Evolutionary conservation across 148 eudicot species (phyloP).

Genomic region (Chenopodium quinoa): DNA sequence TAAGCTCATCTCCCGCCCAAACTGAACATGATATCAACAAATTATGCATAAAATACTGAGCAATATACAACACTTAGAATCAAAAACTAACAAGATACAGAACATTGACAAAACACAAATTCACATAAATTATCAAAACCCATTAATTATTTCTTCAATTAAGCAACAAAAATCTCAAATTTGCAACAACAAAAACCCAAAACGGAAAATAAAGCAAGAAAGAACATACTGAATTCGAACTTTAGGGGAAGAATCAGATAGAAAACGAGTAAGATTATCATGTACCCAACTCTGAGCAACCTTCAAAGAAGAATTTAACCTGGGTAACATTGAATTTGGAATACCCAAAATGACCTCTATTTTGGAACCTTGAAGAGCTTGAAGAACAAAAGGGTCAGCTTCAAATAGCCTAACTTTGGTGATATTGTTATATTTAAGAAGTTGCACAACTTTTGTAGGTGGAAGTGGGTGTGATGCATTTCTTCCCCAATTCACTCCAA

Average conservation of each 20-base stretch:
- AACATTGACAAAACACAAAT: neutral
- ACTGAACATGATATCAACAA: neutral
- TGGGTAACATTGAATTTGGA: slow-evolving; percentile 70
- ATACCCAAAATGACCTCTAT: slow-evolving; percentile 64
- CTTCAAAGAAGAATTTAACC: slow-evolving; percentile 58
- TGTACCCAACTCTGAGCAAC: slow-evolving; percentile 79
- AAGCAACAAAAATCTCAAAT: neutral
- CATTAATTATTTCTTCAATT: neutral
- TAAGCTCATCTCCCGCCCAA: neutral
- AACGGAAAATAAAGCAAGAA: neutral
- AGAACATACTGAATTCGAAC: slow-evolving; percentile 55
- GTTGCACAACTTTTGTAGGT: slow-evolving; percentile 59
- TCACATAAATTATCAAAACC: neutral
- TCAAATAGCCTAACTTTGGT: slow-evolving; percentile 56
- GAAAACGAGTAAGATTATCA: slow-evolving; percentile 71
- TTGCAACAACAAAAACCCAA: neutral
- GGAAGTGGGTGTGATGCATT: slow-evolving; percentile 78
- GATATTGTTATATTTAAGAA: slow-evolving; percentile 65
- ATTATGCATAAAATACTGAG: neutral
- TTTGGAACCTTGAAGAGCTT: slow-evolving; percentile 58
- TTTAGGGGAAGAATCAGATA: slow-evolving; percentile 35
- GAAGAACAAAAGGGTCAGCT: slow-evolving; percentile 52
- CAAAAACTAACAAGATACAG: neutral
- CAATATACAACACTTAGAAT: neutral
- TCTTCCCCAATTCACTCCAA: slow-evolving; percentile 89